These are phyloP conservation scores for Astrothelium macrocarpum DNA, from an alignment of 495 filamentous ascomycete species.

Conservation along the genomic window DNA sequence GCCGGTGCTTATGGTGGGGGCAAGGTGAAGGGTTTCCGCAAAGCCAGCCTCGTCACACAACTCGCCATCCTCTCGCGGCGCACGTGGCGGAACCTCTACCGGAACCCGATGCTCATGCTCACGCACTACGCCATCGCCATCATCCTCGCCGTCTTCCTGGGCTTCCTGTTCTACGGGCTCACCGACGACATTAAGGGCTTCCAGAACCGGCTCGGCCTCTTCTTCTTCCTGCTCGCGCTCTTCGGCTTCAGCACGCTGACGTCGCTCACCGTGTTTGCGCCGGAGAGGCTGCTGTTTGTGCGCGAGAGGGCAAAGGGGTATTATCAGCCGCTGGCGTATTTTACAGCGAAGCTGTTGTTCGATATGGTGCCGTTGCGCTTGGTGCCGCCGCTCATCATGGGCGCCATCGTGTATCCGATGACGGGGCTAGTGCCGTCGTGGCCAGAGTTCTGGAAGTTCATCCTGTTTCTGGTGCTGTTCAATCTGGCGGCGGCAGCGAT, in stretches of 20 bases:
- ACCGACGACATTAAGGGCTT: conserved; percentile 94
- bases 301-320: conserved; percentile 95
- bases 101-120: conserved; percentile 97
- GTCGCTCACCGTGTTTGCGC: conserved; percentile 83
- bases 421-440: conserved; percentile 79
- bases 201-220: conserved; percentile 95
- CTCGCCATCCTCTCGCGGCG: conserved; percentile 81
- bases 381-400: conserved; percentile 92
- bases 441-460: conserved; percentile 80
- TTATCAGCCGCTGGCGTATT: conserved; percentile 96
- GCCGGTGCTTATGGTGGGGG: conserved; percentile 24
- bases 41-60: conserved; percentile 67
- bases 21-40: conserved; percentile 67
- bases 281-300: conserved; percentile 85
- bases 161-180: conserved; percentile 91
- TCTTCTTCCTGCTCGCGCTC: conserved; percentile 93
- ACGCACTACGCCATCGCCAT: conserved; percentile 99
- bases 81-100: conserved; percentile 95
- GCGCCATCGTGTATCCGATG: conserved; percentile 97
- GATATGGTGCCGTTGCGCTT: conserved; percentile 91
- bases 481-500: conserved; percentile 90
- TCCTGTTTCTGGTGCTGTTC: conserved; percentile 87
- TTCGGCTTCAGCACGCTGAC: conserved; percentile 97
- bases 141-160: conserved; percentile 83
- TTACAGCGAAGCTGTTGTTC: conserved; percentile 84